phyloP scores from a whole-genome alignment of 23 red algal genomes.

The Agarophyton chilense region DNA sequence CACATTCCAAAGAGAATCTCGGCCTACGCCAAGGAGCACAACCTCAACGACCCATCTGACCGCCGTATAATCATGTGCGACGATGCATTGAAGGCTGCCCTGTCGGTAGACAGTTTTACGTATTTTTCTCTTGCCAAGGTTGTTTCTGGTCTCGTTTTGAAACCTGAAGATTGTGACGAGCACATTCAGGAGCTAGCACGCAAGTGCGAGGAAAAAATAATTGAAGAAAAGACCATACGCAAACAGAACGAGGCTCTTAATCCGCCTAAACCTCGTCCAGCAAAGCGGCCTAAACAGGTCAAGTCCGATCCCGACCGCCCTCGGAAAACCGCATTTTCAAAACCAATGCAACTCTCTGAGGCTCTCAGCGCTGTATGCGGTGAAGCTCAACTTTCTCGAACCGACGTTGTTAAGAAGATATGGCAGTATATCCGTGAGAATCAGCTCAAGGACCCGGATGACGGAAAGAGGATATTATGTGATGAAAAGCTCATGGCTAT shows the following conservation, averaged over 20 bases:
- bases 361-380: slow-evolving; percentile 79
- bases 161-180: slow-evolving; percentile 66
- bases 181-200: slow-evolving; percentile 64
- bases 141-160: slow-evolving; percentile 63
- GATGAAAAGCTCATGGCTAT: slow-evolving; percentile 86
- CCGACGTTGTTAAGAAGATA: slow-evolving; percentile 82
- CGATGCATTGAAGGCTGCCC: slow-evolving; percentile 71
- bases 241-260: slow-evolving; percentile 23
- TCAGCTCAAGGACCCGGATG: slow-evolving; percentile 81
- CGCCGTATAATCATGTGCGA: slow-evolving; percentile 59
- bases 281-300: slow-evolving; percentile 57
- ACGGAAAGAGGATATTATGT: slow-evolving; percentile 78
- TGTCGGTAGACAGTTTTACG: slow-evolving; percentile 72
- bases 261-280: background rate
- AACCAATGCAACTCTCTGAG: slow-evolving; percentile 74
- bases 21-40: slow-evolving; percentile 81
- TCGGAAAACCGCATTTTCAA: slow-evolving; percentile 46
- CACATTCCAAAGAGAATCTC: slow-evolving; percentile 71
- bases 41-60: slow-evolving; percentile 76
- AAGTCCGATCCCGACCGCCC: slow-evolving; percentile 34
- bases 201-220: slow-evolving; percentile 46
- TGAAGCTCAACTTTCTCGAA: slow-evolving; percentile 58
- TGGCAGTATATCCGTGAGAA: slow-evolving; percentile 91
- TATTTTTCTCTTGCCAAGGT: slow-evolving; percentile 87
- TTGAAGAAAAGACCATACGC: slow-evolving; percentile 52